phyloP scores from a whole-genome alignment of 2,329 filamentous ascomycete genomes.

The Apiospora arundinis region DNA sequence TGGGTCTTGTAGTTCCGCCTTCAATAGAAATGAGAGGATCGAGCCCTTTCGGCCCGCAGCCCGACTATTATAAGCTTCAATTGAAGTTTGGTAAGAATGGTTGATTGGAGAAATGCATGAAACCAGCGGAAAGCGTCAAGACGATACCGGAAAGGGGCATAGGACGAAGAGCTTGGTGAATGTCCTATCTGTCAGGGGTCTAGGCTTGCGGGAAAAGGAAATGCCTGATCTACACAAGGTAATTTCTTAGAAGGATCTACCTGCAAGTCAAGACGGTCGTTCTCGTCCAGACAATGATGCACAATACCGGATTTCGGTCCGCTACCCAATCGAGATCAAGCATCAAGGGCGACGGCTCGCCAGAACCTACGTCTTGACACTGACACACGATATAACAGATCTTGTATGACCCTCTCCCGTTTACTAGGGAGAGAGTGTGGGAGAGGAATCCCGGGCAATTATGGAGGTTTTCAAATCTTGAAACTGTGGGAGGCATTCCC shows the following conservation, averaged over 20 bases:
- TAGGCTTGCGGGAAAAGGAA: background rate
- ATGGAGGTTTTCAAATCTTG: background rate
- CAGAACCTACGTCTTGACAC: background rate
- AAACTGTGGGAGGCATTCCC: background rate
- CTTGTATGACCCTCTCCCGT: background rate
- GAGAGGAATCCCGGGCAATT: no score
- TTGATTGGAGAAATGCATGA: no score
- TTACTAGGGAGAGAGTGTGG: background rate
- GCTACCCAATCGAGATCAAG: background rate
- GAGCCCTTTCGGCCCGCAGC: no score
- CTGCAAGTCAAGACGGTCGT: background rate
- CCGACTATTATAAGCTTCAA: no score
- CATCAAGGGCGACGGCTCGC: background rate
- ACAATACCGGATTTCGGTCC: background rate
- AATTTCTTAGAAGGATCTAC: background rate
- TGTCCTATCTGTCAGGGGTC: no score
- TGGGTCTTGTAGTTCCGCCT: no score
- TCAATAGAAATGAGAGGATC: no score
- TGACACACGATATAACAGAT: background rate
- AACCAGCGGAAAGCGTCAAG: background rate
- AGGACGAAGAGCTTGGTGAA: no score
- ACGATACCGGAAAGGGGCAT: background rate
- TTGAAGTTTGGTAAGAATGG: no score
- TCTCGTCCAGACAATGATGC: no score
- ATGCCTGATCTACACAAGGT: background rate